phyloP scores from a whole-genome alignment of 2,329 filamentous ascomycete species.

The Penicillium nordicum region DNA sequence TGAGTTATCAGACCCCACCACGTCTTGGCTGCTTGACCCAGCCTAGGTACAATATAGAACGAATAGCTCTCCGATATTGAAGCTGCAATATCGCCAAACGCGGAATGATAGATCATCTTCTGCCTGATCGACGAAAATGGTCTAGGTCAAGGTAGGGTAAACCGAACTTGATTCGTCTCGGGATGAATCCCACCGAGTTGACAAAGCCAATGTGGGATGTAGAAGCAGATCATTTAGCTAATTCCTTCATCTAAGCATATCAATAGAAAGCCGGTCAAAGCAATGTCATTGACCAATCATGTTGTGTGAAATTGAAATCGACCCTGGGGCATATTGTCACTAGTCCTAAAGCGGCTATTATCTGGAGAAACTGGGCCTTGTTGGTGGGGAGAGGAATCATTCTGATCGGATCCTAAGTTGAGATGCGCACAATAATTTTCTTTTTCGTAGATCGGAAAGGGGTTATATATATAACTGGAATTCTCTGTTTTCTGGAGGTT shows the following conservation, averaged over 20 bases:
- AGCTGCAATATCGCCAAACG: not conserved
- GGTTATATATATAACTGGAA: not conserved
- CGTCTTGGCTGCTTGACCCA: not conserved
- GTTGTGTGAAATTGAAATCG: not conserved
- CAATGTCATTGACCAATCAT: constrained; percentile 15
- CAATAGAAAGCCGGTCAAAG: not conserved
- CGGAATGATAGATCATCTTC: not conserved
- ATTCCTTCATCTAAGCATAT: constrained; percentile 17
- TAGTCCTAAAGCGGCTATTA: constrained; percentile 24
- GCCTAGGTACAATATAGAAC: not conserved
- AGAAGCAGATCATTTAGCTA: constrained; percentile 13
- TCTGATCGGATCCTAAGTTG: not conserved
- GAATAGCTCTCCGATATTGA: not conserved
- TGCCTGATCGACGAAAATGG: not conserved
- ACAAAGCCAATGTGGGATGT: not conserved
- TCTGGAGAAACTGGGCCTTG: constrained; percentile 17
- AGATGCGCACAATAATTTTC: not conserved
- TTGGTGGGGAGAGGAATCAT: constrained; percentile 5
- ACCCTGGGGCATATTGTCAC: constrained; percentile 8
- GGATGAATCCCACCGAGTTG: not conserved
- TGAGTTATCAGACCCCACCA: not conserved
- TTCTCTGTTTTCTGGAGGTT: not conserved
- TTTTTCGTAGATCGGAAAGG: not conserved
- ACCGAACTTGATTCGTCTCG: not conserved
- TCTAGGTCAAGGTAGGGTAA: not conserved